Evolutionary conservation across 106 monocot genomes (phyloP), one percentile per base, ranked within the genome.

Genomic region (Dioscorea dumetorum): DNA sequence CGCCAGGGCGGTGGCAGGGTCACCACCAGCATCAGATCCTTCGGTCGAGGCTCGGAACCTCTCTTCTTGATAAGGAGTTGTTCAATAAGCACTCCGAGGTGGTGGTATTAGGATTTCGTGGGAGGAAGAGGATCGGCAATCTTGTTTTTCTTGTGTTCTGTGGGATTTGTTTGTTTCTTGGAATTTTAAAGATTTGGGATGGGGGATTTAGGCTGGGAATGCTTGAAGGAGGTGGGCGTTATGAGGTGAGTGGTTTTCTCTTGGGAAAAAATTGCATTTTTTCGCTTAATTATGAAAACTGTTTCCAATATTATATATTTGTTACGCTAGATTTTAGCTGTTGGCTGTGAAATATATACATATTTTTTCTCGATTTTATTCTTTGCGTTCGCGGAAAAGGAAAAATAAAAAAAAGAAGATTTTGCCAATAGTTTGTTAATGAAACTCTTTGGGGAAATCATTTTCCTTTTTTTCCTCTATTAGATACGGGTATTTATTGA

Each of bases 61-160:
- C 72, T 50, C 20, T 76, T 34, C 56, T 77, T 32, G 76, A 61
- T n/a, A 68, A 67, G 63, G 73, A 60, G 23, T 48, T 78, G 31
- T 78, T 86, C 78, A 84, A 75, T 69, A 78, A 68, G 69, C 73
- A 56, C 56, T 48, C 20, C 19, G 60, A 14, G 49, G 58, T 57
- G 60, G 18, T 16, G 62, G 63, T 59, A 50, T 19, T 77, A n/a
- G 80, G 86, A 62, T 49, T 70, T 33, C n/a, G 22, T 49, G 76
- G 65, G 79, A 70, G 77, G 79, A 84, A 62, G 70, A 74, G 49
- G 63, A 51, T 91, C 2, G 83, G 91, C 69, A 91, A 89, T 50
- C 51, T 88, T 22, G 49, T 88, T 72, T 91, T 97, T 70, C 70
- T 86, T 16, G 69, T 61, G 49, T 97, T 97, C 70, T 97, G 91